Evolutionary conservation across 192 early-diverging fungal species (phyloP).

Genomic region (Backusella tuberculispora): DNA sequence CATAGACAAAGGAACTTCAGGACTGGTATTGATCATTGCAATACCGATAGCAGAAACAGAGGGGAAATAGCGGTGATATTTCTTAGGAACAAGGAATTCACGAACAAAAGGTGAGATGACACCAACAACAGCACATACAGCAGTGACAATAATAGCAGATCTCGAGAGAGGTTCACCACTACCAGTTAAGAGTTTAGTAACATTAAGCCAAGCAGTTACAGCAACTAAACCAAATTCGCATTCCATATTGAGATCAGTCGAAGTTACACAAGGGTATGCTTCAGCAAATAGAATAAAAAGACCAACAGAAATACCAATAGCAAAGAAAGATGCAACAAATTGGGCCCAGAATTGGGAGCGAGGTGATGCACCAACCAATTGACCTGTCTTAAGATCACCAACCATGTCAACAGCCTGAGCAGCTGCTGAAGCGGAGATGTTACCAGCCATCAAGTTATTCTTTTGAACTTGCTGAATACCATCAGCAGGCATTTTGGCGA

Average conservation of each 20-base stretch:
- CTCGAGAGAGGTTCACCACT: conserved; percentile 40
- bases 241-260: conserved; percentile 14
- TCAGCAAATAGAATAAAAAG: conserved; percentile 63
- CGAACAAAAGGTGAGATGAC: conserved; percentile 42
- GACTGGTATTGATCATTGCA: conserved; percentile 54
- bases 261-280: conserved; percentile 67
- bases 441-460: conserved; percentile 65
- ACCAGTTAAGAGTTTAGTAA: conserved; percentile 49
- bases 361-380: conserved; percentile 65
- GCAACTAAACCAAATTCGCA: conserved; percentile 44
- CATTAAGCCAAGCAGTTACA: conserved; percentile 42
- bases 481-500: conserved; percentile 55
- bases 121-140: conserved; percentile 46
- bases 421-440: conserved; percentile 60
- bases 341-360: conserved; percentile 69
- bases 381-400: conserved; percentile 72
- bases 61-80: conserved; percentile 56
- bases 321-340: conserved; percentile 61
- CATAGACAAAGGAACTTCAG: conserved; percentile 55
- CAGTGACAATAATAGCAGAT: conserved; percentile 47
- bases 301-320: conserved; percentile 57
- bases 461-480: conserved; percentile 46
- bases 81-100: conserved; percentile 53
- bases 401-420: conserved; percentile 71
- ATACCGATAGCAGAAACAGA: conserved; percentile 50